Evolutionary conservation across 1,284 basidiomycete genomes (phyloP).

Genomic region (Ceratobasidium papillatum): DNA sequence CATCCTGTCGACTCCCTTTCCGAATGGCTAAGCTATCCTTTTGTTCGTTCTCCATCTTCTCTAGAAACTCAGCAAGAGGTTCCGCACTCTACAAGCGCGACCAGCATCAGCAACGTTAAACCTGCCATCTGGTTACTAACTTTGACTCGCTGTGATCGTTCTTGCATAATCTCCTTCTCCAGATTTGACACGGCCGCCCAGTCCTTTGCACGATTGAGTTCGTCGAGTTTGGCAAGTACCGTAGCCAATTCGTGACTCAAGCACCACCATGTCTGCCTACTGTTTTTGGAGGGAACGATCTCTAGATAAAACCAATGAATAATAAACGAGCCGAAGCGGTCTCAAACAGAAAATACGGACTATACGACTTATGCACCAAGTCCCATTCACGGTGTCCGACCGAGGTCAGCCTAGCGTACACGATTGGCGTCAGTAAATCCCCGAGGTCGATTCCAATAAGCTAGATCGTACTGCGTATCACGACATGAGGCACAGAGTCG

Average conservation of each 20-base stretch:
- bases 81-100: neutral
- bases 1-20: neutral
- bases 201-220: neutral
- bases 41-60: neutral
- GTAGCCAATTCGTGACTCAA: neutral
- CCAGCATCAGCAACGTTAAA: neutral
- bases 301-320: neutral
- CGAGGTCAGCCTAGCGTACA: too few species aligned
- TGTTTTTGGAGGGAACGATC: neutral
- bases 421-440: neutral
- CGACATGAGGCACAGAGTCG: slow-evolving; percentile 14
- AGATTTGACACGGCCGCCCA: neutral
- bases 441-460: too few species aligned
- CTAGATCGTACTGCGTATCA: neutral
- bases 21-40: neutral
- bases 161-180: neutral
- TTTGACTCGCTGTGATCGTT: neutral
- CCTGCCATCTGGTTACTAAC: neutral
- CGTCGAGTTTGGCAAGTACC: slow-evolving; percentile 11
- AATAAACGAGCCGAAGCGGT: too few species aligned
- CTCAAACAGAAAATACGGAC: neutral
- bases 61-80: neutral
- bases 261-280: slow-evolving; percentile 2
- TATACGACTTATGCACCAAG: neutral
- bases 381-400: neutral